phyloP scores from a whole-genome alignment of 2,329 filamentous ascomycete genomes.

The Phialemoniopsis sp. region DNA sequence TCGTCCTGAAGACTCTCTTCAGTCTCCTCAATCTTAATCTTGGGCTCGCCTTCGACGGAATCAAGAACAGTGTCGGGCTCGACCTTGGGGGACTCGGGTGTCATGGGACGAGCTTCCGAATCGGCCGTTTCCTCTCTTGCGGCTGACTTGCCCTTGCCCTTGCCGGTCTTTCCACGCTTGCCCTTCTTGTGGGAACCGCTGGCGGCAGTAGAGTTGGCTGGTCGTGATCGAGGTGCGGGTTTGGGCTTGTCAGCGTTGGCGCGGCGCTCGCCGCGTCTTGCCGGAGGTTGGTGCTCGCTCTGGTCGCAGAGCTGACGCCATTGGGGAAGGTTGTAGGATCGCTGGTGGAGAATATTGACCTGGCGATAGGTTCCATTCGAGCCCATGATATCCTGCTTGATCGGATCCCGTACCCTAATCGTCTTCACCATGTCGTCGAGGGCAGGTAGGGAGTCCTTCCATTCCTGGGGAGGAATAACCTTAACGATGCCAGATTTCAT shows the following conservation, averaged over 20 bases:
- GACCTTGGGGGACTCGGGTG: conserved; percentile 49
- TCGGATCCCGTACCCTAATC: conserved; percentile 91
- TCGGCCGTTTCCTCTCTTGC: conserved; percentile 33
- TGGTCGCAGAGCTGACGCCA: conserved; percentile 94
- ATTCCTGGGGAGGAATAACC: conserved; percentile 89
- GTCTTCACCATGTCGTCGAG: conserved; percentile 86
- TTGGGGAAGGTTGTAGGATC: conserved; percentile 93
- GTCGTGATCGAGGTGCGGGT: conserved; percentile 30
- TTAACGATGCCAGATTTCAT: conserved; percentile 98
- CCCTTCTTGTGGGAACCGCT: conserved; percentile 19
- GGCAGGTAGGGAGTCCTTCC: conserved; percentile 75
- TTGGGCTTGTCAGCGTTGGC: conserved; percentile 53
- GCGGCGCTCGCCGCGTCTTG: conserved; percentile 77
- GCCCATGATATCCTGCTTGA: conserved; percentile 97
- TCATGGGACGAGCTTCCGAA: conserved; percentile 50
- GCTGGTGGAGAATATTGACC: conserved; percentile 92
- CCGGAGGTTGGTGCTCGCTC: conserved; percentile 92
- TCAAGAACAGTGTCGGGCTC: conserved; percentile 31
- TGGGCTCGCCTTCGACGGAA: conserved; percentile 46
- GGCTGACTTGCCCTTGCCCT: conserved; percentile 28
- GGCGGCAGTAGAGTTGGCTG: conserved; percentile 16
- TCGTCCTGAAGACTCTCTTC: background rate
- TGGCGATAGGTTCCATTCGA: conserved; percentile 94
- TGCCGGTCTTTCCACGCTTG: conserved; percentile 8
- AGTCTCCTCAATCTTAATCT: conserved; percentile 29